These are phyloP conservation scores for Pseudogymnoascus sp. DNA, from an alignment of 2,329 filamentous ascomycete genomes.

Conservation along the genomic window DNA sequence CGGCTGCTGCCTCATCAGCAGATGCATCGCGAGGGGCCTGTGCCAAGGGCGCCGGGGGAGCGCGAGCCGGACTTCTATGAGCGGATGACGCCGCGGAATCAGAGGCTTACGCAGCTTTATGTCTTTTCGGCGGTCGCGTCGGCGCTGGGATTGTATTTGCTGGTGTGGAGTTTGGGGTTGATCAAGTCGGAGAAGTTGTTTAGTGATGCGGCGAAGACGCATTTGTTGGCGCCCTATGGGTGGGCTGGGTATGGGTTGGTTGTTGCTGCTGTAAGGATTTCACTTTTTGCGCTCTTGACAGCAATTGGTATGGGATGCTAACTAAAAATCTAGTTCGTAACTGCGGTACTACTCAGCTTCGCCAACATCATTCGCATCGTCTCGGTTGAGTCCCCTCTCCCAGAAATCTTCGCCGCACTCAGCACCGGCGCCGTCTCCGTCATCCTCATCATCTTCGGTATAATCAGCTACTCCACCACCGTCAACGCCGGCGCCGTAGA, in stretches of 20 bases:
- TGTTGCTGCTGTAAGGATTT: not conserved
- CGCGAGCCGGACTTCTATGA: constrained; percentile 6
- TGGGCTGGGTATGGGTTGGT: not conserved
- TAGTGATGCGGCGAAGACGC: not conserved
- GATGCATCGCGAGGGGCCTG: constrained; percentile 3
- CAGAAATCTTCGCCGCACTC: not conserved
- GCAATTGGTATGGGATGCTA: not conserved
- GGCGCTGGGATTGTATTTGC: not conserved
- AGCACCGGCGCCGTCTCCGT: not conserved
- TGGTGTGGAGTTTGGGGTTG: not conserved
- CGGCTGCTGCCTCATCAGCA: constrained; percentile 1
- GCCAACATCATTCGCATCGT: not conserved
- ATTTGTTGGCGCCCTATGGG: not conserved
- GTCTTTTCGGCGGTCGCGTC: not conserved
- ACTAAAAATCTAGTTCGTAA: not conserved
- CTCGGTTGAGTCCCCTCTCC: not conserved
- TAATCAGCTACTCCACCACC: not conserved
- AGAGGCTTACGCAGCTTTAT: not conserved
- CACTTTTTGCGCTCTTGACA: not conserved
- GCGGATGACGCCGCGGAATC: not conserved
- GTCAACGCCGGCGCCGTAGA: not conserved
- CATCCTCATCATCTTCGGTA: not conserved
- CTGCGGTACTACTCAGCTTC: not conserved
- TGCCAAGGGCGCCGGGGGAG: constrained; percentile 2
- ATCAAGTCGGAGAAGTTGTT: constrained; percentile 9